Base-by-base conservation (phyloP, 2,329 filamentous ascomycete species). In the Curvularia lunata region DNA sequence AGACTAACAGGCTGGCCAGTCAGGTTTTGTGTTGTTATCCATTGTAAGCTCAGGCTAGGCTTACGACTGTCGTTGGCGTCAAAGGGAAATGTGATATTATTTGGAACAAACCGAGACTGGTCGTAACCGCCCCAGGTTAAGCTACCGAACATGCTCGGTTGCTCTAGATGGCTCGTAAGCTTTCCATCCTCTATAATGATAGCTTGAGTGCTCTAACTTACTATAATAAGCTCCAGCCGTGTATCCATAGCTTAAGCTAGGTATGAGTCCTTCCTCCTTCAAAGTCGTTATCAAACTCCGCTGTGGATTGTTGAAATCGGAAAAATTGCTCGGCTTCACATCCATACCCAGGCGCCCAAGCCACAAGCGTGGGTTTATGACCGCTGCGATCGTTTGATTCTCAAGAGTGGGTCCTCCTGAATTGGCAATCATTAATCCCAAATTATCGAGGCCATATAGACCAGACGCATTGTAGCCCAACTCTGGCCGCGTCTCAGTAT, bases 281-380 rank as follows among this genome's bases (percentile, higher is more conserved):
- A 47, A 13, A 16, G 43, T 47, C 12, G 28, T 47, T 30, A 47
- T 47, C 28, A 47, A 5, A 30, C 43, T 47, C 2, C 27, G 43
- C 18, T 47, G 43, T 5, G 43, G 64, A 19, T 60, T 48, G 4
- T 62, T 46, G 76, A 70, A 82, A 78, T 54, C 84, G 71, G 62
- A 81, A 80, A 60, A 83, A 5, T 47, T 83, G n/a, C 78, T 78
- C 2, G 80, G 76, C 58, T 80, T 79, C 1, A 78, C 74, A 45
- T 79, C 77, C 61, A 82, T 43, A 3, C 80, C 80, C 32, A 81
- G 71, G 28, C 59, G 48, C 3, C 66, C 66, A 19, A 69, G 51
- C 43, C 58, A 69, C 10, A 67, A 48, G 4, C 56, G 48, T 16
- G 54, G 40, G 16, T 62, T 58, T 7, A 58, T 61, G 13, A 69